Evolutionary conservation across 2,329 filamentous ascomycete genomes (phyloP).

Genomic region (Fragosphaeria purpurea): DNA sequence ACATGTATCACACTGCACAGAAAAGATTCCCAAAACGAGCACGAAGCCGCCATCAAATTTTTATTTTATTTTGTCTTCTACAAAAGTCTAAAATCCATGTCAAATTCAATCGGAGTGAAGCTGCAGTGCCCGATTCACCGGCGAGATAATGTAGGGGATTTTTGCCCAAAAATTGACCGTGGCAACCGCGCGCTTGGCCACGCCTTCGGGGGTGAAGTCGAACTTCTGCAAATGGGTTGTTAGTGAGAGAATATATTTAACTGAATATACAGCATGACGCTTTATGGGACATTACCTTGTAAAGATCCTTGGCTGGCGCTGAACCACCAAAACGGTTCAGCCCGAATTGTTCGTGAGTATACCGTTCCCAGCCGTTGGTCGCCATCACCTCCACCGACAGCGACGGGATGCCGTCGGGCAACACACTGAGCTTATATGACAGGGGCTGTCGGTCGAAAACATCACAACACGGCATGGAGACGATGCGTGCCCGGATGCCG

Average conservation of each 20-base stretch:
- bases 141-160: conserved; percentile 76
- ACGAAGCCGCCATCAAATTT: too few species aligned
- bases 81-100: too few species aligned
- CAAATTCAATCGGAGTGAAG: conserved; percentile 66
- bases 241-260: too few species aligned
- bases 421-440: conserved; percentile 84
- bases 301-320: conserved; percentile 93
- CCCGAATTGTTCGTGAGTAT: conserved; percentile 97
- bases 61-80: too few species aligned
- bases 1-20: too few species aligned
- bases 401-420: conserved; percentile 87
- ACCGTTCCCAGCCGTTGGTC: conserved; percentile 96
- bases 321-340: conserved; percentile 97
- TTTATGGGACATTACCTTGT: conserved; percentile 54
- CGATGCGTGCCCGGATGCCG: conserved; percentile 57
- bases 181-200: conserved; percentile 82
- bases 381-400: conserved; percentile 92
- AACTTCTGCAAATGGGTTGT: conserved; percentile 60
- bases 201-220: conserved; percentile 94
- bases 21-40: too few species aligned
- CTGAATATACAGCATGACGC: conserved; percentile 4
- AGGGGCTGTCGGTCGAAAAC: conserved; percentile 66
- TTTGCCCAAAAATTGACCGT: conserved; percentile 98
- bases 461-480: too few species aligned
- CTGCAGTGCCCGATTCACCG: conserved; percentile 93